Evolutionary conservation across 2,329 filamentous ascomycete species (phyloP), one percentile per base, ranked within the genome.

Genomic region (Fusarium nurragi): DNA sequence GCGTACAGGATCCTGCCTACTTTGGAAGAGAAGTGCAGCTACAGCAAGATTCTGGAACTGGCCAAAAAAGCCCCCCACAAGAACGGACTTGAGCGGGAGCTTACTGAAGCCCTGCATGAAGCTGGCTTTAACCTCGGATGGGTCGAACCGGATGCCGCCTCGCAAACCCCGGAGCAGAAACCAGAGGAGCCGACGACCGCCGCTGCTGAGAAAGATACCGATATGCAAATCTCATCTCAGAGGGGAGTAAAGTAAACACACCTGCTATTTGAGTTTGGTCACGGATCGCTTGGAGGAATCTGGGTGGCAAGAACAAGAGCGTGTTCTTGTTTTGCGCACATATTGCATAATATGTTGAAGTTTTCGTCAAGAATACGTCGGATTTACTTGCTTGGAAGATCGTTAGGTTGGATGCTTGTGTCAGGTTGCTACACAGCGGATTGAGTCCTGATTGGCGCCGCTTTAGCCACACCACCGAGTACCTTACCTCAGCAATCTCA

Each of bases 391-490:
- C 16, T 43, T 41, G 25, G 25, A 13, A 41, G 22, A 18, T 34
- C 19, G 18, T 39, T 41, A 16, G 16, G 16, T 28, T 45, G 12
- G 14, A 13, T 39, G 26, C 6, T 19, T 58, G 19, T 38, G 23
- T 12, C 53, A 38, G 22, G 43, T 47, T 54, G 26, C 22, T 13
- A 16, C 22, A 18, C 25, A 11, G 25, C 26, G 18, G 16, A 28
- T 55, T 55, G 49, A 61, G 37, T 61, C 26, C 10, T 44, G 49
- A 50, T 51, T 58, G 37, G 38, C 36, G n/a, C 21, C 7, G 13
- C 30, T 44, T 45, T 39, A 14, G 47, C 48, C 23, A 44, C 14
- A 30, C 26, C 10, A 30, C 13, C 26, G 10, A 30, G 12, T 37
- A 19, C 43, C n/a, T 12, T 32, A 28, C 12, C 14, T 16, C 34